Evolutionary conservation across 371 early-diverging fungal genomes (phyloP), one percentile per base, ranked within the genome.

Genomic region (Mortierella sp.): DNA sequence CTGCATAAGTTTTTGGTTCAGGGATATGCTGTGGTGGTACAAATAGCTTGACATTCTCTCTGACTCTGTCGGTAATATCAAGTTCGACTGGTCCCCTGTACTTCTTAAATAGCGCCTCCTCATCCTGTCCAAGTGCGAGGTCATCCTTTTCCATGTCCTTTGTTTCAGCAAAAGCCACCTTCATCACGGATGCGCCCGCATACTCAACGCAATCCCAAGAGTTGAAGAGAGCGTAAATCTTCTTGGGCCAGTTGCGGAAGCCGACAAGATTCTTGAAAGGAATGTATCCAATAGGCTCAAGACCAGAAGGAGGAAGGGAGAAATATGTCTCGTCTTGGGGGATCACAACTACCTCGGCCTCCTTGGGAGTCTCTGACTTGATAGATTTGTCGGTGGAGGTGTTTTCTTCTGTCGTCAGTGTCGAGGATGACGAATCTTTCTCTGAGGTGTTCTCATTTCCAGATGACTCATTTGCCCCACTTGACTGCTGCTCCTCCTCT

Each of bases 201-300:
- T 84, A 82, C 16, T 89, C 87, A 46, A 89, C 86, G 55, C 88
- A 84, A 48, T 86, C 84, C 48, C 88, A 86, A 57, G 88, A 88
- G 57, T 86, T 85, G 66, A 85, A 82, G 80, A 88, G 88, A 64
- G 86, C 84, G 72, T 83, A 88, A 43, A 90, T 51, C 70, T 89
- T 84, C 61, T 88, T 85, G 46, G 88, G 90, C 59, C 89, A 82
- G 64, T 89, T 90, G 37, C 79, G 76, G 90, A 90, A 89, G 45
- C 91, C 91, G 66, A 86, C 86, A 55, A 89, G 82, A 69, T 91
- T 91, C 59, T 87, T 82, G 66, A 88, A 89, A 30, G 88, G 90
- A 58, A 91, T 82, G 67, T 89, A 91, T 61, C 88, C 87, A n/a
- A 91, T 72, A 48, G 90, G 85, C 21, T 87, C 85, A 16, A 90